These are phyloP conservation scores for Aphanocladium album DNA, from an alignment of 2,329 filamentous ascomycete species.

Conservation along the genomic window DNA sequence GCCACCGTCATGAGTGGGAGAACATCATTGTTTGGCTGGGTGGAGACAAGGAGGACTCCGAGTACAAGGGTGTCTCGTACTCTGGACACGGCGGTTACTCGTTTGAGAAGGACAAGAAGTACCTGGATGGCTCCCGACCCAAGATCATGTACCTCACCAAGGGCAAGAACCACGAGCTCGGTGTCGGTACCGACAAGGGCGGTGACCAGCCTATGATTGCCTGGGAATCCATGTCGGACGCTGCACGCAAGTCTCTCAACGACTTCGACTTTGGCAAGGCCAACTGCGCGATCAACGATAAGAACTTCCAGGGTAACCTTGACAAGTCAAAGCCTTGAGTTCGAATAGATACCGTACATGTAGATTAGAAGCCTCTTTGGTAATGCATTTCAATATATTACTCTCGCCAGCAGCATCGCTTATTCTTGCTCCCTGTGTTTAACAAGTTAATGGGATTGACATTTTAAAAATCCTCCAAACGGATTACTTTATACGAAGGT, in stretches of 20 bases:
- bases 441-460: neutral
- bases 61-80: conserved; percentile 30
- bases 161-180: conserved; percentile 31
- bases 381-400: no score
- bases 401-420: no score
- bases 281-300: conserved; percentile 36
- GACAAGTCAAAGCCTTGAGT: neutral
- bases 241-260: conserved; percentile 29
- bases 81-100: conserved; percentile 32
- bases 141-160: conserved; percentile 25
- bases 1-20: conserved; percentile 39
- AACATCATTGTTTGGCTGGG: conserved; percentile 30
- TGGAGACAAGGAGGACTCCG: conserved; percentile 21
- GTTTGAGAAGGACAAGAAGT: conserved; percentile 17
- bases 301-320: conserved; percentile 18
- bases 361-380: no score
- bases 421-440: no score
- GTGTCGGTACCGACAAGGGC: conserved; percentile 30
- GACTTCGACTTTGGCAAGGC: conserved; percentile 31
- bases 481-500: conserved; percentile 43
- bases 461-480: conserved; percentile 41
- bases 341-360: neutral
- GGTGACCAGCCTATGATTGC: conserved; percentile 36
- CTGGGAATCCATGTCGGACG: conserved; percentile 36
- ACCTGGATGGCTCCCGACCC: conserved; percentile 18